Evolutionary conservation across 2,329 filamentous ascomycete species (phyloP).

Genomic region (Grosmannia penicillata): DNA sequence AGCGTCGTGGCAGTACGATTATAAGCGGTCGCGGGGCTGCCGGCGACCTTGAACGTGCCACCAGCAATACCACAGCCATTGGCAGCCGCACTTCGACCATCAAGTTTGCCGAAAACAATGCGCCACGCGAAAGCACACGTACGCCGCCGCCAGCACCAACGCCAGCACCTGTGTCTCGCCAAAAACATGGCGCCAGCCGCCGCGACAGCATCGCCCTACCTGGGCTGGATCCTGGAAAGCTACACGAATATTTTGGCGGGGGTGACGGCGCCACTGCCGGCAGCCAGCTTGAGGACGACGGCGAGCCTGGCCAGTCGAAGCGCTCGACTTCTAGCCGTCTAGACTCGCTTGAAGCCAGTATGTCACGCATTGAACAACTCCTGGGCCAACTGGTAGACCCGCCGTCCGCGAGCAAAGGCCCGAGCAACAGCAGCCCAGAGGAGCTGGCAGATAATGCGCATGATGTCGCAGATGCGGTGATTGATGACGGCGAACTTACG

Average conservation of each 20-base stretch:
- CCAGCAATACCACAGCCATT: background rate
- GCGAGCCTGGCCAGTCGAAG: background rate
- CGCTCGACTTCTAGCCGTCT: constrained; percentile 20
- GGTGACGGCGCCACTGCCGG: background rate
- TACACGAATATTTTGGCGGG: constrained; percentile 17
- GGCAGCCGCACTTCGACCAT: constrained; percentile 2
- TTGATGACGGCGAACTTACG: constrained; percentile 7
- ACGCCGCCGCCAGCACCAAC: background rate
- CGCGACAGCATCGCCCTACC: constrained; percentile 43
- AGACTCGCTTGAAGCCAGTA: constrained; percentile 33
- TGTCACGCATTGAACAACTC: constrained; percentile 21
- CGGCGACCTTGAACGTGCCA: too few species aligned
- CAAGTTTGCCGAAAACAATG: constrained; percentile 7
- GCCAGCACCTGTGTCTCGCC: background rate
- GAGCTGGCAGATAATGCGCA: background rate
- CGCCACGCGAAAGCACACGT: background rate
- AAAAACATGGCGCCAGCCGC: constrained; percentile 21
- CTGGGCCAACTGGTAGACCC: constrained; percentile 13
- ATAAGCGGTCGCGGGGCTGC: too few species aligned
- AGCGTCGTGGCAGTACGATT: too few species aligned
- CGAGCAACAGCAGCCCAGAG: background rate
- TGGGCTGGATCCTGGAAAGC: constrained; percentile 29
- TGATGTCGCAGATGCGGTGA: constrained; percentile 5
- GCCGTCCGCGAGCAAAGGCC: background rate
- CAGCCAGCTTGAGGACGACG: background rate